Evolutionary conservation across 23 red algal species (phyloP).

Genomic region (Chondrus crispus): DNA sequence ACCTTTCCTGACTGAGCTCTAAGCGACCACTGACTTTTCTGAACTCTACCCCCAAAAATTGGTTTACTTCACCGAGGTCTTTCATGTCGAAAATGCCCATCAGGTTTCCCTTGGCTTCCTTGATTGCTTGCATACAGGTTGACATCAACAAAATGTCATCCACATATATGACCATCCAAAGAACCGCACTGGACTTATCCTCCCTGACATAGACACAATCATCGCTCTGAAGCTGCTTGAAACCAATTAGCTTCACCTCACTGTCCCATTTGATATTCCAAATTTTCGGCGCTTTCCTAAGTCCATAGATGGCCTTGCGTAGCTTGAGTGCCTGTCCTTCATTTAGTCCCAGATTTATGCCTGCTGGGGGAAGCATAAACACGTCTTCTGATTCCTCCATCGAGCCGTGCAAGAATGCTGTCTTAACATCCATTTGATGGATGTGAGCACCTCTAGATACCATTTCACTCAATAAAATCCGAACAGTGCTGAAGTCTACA

Average conservation of each 20-base stretch:
- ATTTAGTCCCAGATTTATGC: neutral
- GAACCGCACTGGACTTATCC: neutral
- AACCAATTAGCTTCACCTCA: neutral
- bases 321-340: neutral
- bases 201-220: neutral
- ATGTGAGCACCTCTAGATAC: neutral
- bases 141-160: neutral
- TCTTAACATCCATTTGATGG: neutral
- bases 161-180: neutral
- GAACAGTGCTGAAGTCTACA: neutral
- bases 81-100: neutral
- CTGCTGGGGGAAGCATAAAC: neutral
- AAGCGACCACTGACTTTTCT: neutral
- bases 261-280: neutral
- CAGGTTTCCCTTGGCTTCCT: neutral
- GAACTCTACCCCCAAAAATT: neutral
- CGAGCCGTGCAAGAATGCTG: neutral
- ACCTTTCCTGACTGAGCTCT: neutral
- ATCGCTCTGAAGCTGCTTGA: neutral
- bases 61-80: neutral
- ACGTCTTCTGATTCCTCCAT: neutral
- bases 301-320: neutral
- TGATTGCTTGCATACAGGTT: neutral
- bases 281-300: neutral
- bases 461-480: neutral